phyloP scores from a whole-genome alignment of 2,329 filamentous ascomycete genomes.

The Sporothrix pallida region DNA sequence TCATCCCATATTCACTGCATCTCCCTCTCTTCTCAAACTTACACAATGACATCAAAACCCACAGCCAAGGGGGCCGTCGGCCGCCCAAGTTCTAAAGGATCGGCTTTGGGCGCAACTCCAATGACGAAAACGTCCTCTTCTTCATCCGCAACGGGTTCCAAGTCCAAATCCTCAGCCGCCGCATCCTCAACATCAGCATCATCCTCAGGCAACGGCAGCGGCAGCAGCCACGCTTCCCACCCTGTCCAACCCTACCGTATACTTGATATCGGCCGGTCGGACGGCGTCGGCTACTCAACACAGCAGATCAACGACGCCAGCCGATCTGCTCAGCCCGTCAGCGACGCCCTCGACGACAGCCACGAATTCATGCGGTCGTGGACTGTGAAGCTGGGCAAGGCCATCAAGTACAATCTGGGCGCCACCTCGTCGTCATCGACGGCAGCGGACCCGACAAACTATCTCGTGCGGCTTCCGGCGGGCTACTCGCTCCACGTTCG shows the following conservation, averaged over 20 bases:
- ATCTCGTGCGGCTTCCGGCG: slow-evolving; percentile 38
- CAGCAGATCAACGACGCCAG: slow-evolving; percentile 40
- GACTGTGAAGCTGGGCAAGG: slow-evolving; percentile 39
- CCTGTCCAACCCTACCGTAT: slow-evolving; percentile 36
- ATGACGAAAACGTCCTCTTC: slow-evolving; percentile 24
- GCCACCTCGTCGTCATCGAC: background rate
- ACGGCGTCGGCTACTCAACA: slow-evolving; percentile 38
- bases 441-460: slow-evolving; percentile 32
- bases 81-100: background rate
- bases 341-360: slow-evolving; percentile 36
- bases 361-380: slow-evolving; percentile 38
- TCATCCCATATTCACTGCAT: background rate
- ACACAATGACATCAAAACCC: slow-evolving; percentile 25
- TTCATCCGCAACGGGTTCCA: background rate
- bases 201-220: background rate
- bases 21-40: background rate
- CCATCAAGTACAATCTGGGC: slow-evolving; percentile 40
- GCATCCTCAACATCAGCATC: background rate
- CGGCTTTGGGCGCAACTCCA: background rate
- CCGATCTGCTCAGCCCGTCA: slow-evolving; percentile 35
- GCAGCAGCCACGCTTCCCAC: background rate
- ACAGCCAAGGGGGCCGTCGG: background rate
- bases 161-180: background rate
- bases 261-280: slow-evolving; percentile 37
- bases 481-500: slow-evolving; percentile 39